Base-by-base conservation (phyloP, 139 green algal genomes). In the Chlamydomonas schloesseri region DNA sequence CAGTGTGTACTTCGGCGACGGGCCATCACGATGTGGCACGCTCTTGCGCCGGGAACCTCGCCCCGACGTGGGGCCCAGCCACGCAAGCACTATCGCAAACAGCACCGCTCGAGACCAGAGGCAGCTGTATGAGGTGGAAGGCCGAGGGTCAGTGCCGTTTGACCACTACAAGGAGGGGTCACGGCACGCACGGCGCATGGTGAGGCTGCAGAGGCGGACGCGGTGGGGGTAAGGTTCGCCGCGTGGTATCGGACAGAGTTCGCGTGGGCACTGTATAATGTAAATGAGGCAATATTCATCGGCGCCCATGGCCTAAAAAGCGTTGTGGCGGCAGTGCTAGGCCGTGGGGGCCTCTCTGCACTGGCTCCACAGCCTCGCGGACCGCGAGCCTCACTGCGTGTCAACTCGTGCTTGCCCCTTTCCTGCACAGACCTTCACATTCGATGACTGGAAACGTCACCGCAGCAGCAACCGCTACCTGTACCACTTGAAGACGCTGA, bases 371-470 rank as follows among this genome's bases (percentile, higher is more conserved):
- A 21, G 50, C 11, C 50, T 11, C 50, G 50, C 50, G 11, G 50
- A 14, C 50, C 50, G 11, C 11, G 11, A 11, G 11, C 11, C 50
- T 65, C 17, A 3, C 20, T 74, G 20, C 36, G 6, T 17, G 6
- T 33, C 9, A 18, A 26, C 37, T 76, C 3, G 8, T 21, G 4
- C 70, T 36, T 5, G 37, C 14, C 33, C 14, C 34, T 36, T 10
- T 29, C 3, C 21, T 67, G 36, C 31, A 13, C 67, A 83, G 76
- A 80, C 89, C 28, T 92, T 87, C 37, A 90, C 81, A 10, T 90
- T 90, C 23, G 71, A 68, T 5, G 89, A 92, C 65, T 92, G 89
- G 89, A 79, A 84, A 60, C 69, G 70, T 28, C 89, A 92, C 69
- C 75, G 89, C n/a, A 89, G 78, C 37, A 62, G 60, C n/a, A 68